Evolutionary conservation across 768 basidiomycete species (phyloP), one percentile per base, ranked within the genome.

Genomic region (Pleurotus ostreatus): DNA sequence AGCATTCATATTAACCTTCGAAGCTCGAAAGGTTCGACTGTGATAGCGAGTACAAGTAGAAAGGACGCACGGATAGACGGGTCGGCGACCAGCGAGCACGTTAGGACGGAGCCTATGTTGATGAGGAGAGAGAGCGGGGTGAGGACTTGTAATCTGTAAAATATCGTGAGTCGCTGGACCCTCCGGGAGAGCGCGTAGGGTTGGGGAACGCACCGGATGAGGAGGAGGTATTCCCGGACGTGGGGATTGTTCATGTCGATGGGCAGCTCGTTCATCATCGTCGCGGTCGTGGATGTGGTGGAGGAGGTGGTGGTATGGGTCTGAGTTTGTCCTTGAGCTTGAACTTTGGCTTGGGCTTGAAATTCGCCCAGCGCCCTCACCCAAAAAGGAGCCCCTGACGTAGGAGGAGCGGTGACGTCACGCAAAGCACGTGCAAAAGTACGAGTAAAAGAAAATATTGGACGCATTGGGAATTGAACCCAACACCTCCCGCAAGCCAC

Each of bases 101-200:
- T 79, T 37, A 88, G 63, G 47, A 88, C 74, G 1, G 83, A 77
- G 0, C 85, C 88, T 43, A 95, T 83, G 64, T 89, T 89, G 56
- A 94, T 82, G 61, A 94, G 78, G 7, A 96, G 76, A 1, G 89
- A 88, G 1, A 96, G 74, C 0, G 94, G 94, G 0, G 93, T 93
- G 46, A 94, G 72, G 18, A 96, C 90, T 67, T 97, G 94, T 3
- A 97, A 79, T 46, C 89, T 81, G 58, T 41, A 1, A 3, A 2
- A 2, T 22, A 18, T 6, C 56, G 25, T 52, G 39, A 23, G 51
- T 41, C 22, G 39, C 12, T 25, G 37, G 20, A 40, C 51, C 38
- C 8, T 39, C 18, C 18, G 26, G 4, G 15, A 30, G 16, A 16
- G 15, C 6, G 38, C 15, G 5, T 39, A 15, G 48, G 30, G 46